Percentiles rank a stretch among this genome's conserved stretches.
phyloP scores from a whole-genome alignment of 495 filamentous ascomycete species.

The Choiromyces venosus region DNA sequence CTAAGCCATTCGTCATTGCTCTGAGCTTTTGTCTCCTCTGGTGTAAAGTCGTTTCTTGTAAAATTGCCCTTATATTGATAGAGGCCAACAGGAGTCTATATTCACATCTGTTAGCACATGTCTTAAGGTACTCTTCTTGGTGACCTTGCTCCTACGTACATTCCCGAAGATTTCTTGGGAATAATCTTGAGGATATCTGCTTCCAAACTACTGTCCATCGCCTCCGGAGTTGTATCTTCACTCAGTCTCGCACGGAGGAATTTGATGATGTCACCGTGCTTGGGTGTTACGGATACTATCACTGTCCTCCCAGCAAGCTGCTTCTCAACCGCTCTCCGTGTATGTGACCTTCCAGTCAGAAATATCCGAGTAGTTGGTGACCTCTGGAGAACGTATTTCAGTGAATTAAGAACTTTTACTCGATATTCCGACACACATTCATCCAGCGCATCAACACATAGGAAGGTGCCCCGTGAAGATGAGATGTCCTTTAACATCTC shows the following conservation, averaged over 20 bases:
- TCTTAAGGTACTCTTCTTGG: not conserved
- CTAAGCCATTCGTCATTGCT: not conserved
- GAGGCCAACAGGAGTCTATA: not conserved
- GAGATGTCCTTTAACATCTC: not conserved
- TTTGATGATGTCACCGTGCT: not conserved
- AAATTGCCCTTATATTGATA: not conserved
- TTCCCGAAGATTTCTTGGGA: not conserved
- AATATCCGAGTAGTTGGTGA: not conserved
- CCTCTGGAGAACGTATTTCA: not conserved
- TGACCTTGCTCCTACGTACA: not conserved
- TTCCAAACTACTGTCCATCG: not conserved
- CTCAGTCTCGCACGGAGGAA: not conserved
- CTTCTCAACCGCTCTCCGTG: not conserved
- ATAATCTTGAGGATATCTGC: not conserved
- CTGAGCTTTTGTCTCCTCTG: not conserved
- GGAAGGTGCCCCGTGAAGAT: not conserved
- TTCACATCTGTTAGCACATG: not conserved
- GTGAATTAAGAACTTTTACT: not conserved
- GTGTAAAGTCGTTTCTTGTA: not conserved
- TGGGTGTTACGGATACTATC: not conserved
- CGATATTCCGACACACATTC: not conserved
- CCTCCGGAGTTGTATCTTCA: not conserved
- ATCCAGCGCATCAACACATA: slow-evolving; percentile 1
- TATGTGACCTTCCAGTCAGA: not conserved
- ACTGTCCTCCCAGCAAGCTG: not conserved